Percentiles rank a stretch among this genome's conserved stretches.
Conservation (phyloP, 345 rosid genomes). For the Toxicodendron radicans region DNA sequence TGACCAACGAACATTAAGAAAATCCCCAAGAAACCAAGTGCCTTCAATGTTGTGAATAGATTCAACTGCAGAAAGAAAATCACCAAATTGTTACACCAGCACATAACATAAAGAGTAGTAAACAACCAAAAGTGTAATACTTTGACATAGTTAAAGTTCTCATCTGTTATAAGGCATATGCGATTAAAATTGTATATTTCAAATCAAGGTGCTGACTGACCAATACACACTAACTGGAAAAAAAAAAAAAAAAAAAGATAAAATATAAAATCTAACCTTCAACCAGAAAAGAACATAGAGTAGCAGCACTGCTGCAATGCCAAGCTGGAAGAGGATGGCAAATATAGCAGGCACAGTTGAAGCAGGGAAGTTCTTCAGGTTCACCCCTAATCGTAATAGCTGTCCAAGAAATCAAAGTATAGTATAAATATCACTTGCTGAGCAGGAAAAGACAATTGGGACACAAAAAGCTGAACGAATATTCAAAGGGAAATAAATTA, state of each 20-base stretch:
- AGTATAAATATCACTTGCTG: neutral
- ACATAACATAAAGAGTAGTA: neutral
- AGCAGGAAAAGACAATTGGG: neutral
- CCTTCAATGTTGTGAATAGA: slow-evolving; percentile 86
- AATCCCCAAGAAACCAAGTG: slow-evolving; percentile 71
- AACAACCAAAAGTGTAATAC: neutral
- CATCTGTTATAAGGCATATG: neutral
- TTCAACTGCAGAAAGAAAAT: slow-evolving; percentile 57
- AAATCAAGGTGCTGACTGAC: neutral
- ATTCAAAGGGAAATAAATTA: neutral
- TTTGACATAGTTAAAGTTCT: neutral
- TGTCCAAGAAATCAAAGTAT: slow-evolving; percentile 31
- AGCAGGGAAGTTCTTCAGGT: slow-evolving; percentile 85
- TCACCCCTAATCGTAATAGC: slow-evolving; percentile 74
- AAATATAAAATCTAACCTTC: slow-evolving; percentile 52
- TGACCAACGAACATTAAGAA: slow-evolving; percentile 87
- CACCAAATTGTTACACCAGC: neutral
- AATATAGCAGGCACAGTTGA: slow-evolving; percentile 60
- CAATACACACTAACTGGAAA: neutral
- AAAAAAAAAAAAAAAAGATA: neutral
- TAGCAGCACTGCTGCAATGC: slow-evolving; percentile 80
- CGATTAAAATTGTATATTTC: neutral
- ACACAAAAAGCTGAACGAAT: neutral
- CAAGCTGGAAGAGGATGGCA: slow-evolving; percentile 76
- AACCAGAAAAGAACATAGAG: slow-evolving; percentile 94